A percentile compares a stretch with the other conserved stretches of the same genome.
Evolutionary conservation across 192 early-diverging fungal genomes (phyloP).

Genomic region (Gonapodya prolifera): DNA sequence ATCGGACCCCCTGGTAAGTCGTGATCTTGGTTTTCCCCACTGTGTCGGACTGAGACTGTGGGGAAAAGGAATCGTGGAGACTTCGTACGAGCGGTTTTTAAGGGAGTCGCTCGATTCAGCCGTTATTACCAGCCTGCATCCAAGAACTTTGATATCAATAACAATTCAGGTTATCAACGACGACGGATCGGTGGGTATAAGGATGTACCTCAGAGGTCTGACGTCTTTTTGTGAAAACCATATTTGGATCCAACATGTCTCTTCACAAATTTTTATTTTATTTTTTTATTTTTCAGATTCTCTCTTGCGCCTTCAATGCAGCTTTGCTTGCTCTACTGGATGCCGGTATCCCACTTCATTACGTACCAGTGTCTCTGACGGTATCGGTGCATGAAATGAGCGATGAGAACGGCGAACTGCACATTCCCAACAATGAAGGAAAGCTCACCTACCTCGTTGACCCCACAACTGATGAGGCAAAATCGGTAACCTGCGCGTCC

Average conservation of each 20-base stretch:
- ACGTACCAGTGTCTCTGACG: not conserved
- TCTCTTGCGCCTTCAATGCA: slow-evolving; percentile 74
- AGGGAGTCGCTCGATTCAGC: slow-evolving; percentile 60
- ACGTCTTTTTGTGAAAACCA: slow-evolving; percentile 2
- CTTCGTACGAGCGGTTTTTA: slow-evolving; percentile 54
- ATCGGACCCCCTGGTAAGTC: slow-evolving; percentile 40
- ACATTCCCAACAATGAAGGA: not conserved
- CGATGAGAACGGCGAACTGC: not conserved
- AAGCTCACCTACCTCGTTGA: not conserved
- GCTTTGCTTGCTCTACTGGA: slow-evolving; percentile 73
- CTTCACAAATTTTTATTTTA: not conserved
- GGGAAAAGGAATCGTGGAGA: slow-evolving; percentile 47
- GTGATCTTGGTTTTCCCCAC: not conserved
- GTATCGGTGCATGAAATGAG: not conserved
- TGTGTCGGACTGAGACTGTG: not conserved
- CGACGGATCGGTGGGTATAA: slow-evolving; percentile 63
- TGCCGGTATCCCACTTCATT: slow-evolving; percentile 65
- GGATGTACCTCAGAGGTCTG: not conserved
- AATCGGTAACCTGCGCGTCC: not conserved
- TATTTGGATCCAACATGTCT: not conserved
- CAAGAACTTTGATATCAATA: slow-evolving; percentile 75
- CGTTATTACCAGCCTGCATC: slow-evolving; percentile 67
- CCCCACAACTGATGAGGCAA: not conserved
- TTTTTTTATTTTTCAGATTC: no score
- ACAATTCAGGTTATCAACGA: slow-evolving; percentile 71